Evolutionary conservation across 2,329 filamentous ascomycete genomes (phyloP).

Genomic region (Cytospora mali): DNA sequence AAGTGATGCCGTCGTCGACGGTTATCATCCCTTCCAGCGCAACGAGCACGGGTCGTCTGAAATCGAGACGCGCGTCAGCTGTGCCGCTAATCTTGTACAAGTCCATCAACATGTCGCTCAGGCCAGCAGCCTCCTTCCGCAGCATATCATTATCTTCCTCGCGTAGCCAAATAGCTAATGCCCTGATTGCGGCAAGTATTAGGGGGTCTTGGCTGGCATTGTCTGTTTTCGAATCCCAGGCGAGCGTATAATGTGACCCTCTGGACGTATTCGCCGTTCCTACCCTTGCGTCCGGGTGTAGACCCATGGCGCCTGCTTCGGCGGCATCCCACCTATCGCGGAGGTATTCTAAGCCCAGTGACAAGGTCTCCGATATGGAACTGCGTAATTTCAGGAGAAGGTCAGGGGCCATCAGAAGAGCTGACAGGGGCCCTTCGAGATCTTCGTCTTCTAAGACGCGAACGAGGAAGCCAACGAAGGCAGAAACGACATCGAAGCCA

Average conservation of each 20-base stretch:
- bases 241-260: slow-evolving; percentile 51
- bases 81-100: slow-evolving; percentile 52
- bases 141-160: slow-evolving; percentile 67
- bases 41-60: slow-evolving; percentile 59
- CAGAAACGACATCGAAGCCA: slow-evolving; percentile 63
- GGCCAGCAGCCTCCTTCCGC: slow-evolving; percentile 57
- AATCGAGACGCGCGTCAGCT: slow-evolving; percentile 47
- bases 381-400: slow-evolving; percentile 63
- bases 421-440: slow-evolving; percentile 30
- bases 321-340: slow-evolving; percentile 71
- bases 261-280: slow-evolving; percentile 47
- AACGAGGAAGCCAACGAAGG: slow-evolving; percentile 62
- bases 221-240: slow-evolving; percentile 60
- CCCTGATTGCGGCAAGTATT: slow-evolving; percentile 59
- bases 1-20: slow-evolving; percentile 49
- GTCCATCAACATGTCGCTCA: slow-evolving; percentile 66
- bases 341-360: slow-evolving; percentile 65
- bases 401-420: slow-evolving; percentile 56
- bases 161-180: slow-evolving; percentile 67
- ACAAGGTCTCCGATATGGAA: slow-evolving; percentile 64
- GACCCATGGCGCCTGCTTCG: slow-evolving; percentile 61
- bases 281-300: slow-evolving; percentile 59
- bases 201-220: slow-evolving; percentile 58
- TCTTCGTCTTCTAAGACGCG: slow-evolving; percentile 54
- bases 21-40: slow-evolving; percentile 61